A percentile compares a stretch with the other conserved stretches of the same genome.
phyloP scores from a whole-genome alignment of 140 eudicot genomes.

The Oenanthe javanica region DNA sequence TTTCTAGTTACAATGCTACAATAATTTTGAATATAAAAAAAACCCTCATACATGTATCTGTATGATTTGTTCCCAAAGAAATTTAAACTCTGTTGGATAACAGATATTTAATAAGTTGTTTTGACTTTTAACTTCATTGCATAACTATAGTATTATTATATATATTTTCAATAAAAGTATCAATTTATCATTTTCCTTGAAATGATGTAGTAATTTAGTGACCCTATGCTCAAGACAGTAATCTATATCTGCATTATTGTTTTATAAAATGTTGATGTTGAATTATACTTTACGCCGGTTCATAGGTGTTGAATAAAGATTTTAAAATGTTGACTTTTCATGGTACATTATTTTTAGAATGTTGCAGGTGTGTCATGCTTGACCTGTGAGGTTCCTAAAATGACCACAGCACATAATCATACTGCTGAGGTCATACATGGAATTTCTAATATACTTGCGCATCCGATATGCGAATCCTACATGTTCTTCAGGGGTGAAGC shows the following conservation, averaged over 20 bases:
- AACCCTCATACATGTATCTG: not conserved
- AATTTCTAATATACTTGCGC: slow-evolving; percentile 18
- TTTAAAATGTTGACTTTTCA: slow-evolving; percentile 3
- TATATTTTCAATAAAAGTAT: not conserved
- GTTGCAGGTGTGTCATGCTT: slow-evolving; percentile 9
- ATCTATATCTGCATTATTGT: not conserved
- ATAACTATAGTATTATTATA: no score
- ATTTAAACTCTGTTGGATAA: not conserved
- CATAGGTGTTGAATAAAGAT: not conserved
- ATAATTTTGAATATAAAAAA: no score
- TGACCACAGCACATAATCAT: slow-evolving; percentile 14
- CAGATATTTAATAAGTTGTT: not conserved
- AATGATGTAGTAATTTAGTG: not conserved
- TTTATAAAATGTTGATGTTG: not conserved
- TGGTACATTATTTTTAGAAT: not conserved
- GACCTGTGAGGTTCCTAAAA: slow-evolving; percentile 17
- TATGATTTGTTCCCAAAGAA: not conserved
- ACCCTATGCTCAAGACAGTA: not conserved
- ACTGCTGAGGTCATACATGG: slow-evolving; percentile 9
- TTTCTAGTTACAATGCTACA: no score
- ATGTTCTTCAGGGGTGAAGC: slow-evolving; percentile 44
- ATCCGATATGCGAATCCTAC: slow-evolving; percentile 29
- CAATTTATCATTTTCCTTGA: not conserved
- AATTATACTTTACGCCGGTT: not conserved
- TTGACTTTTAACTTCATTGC: not conserved